phyloP scores from a whole-genome alignment of 2,329 filamentous ascomycete species.

The Arthrinium phaeospermum region DNA sequence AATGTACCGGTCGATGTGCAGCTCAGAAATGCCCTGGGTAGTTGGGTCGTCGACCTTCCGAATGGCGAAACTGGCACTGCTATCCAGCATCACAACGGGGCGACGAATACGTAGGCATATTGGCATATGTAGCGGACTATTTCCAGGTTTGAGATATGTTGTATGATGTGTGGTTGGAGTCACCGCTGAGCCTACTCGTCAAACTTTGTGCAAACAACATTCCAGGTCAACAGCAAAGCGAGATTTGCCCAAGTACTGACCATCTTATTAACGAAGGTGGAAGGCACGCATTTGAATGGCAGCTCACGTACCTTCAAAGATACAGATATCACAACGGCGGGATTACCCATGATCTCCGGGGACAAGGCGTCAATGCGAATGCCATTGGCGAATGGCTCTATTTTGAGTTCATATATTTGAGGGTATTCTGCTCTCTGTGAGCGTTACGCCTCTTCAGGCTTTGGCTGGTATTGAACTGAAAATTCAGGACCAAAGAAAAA shows the following conservation, averaged over 20 bases:
- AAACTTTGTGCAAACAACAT: constrained; percentile 93
- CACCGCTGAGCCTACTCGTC: constrained; percentile 96
- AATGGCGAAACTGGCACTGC: constrained; percentile 87
- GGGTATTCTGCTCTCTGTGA: background rate
- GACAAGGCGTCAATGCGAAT: constrained; percentile 84
- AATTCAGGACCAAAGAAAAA: too few relatives aligned
- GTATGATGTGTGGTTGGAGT: constrained; percentile 72
- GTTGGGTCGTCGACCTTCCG: constrained; percentile 85
- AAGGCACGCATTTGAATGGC: constrained; percentile 84
- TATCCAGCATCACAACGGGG: constrained; percentile 90
- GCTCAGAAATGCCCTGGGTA: constrained; percentile 79
- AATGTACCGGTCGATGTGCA: constrained; percentile 72
- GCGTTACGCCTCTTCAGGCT: too few relatives aligned
- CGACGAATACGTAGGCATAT: constrained; percentile 89
- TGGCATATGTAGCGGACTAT: constrained; percentile 73
- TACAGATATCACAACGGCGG: constrained; percentile 86
- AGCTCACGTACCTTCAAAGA: constrained; percentile 79
- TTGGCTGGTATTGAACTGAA: too few relatives aligned
- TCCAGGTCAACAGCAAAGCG: constrained; percentile 86
- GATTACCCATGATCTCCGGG: constrained; percentile 91
- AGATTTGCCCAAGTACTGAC: constrained; percentile 97
- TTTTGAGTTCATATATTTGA: constrained; percentile 80
- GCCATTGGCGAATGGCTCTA: constrained; percentile 72
- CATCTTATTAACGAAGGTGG: constrained; percentile 91
- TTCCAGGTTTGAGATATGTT: constrained; percentile 72